Evolutionary conservation across 768 basidiomycete species (phyloP), one percentile per base, ranked within the genome.

Genomic region (Lenzites betulinus): DNA sequence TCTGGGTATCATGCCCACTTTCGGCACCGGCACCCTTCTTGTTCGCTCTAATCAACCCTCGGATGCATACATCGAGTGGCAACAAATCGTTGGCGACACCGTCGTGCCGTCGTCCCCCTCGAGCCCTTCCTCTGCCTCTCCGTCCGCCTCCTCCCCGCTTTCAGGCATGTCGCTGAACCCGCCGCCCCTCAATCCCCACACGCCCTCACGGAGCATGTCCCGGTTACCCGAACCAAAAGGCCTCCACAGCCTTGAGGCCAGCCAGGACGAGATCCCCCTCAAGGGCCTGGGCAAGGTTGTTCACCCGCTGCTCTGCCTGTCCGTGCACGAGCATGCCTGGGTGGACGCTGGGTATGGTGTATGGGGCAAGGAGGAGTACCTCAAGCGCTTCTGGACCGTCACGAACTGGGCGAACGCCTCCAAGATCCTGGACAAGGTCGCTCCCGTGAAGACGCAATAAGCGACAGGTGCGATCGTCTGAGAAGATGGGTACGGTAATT

Each of bases 291-390:
- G 87, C 33, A 79, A 82, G 33, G 75, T 77, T 15, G 73, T 95
- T 41, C 86, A 79, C 69, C 93, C 93, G 22, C 71, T 95, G 55
- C 86, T 93, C 72, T 91, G 89, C 63, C 69, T 94, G 51, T 86
- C 87, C 43, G 83, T 92, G 5, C 83, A 93, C 66, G 92, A 94
- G 72, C 93, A 93, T 65, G 88, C 89, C 26, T 96, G 93, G 92
- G 79, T 96, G 69, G 79, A 80, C 50, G 87, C 89, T 22, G 91
- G 90, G 39, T 93, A 89, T 64, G 93, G 93, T 5, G 83, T 96
- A 5, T 94, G 92, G 91, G 93, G 94, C 25, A 91, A 92, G 74
- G 92, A 95, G 71, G 82, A 82, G 66, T 96, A 93, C 81, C 70
- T 95, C 70, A 83, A 80, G 67, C 81, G 87, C 69, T 93, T 95